Conservation (phyloP, 345 rosid species). For the Aegle marmelos region DNA sequence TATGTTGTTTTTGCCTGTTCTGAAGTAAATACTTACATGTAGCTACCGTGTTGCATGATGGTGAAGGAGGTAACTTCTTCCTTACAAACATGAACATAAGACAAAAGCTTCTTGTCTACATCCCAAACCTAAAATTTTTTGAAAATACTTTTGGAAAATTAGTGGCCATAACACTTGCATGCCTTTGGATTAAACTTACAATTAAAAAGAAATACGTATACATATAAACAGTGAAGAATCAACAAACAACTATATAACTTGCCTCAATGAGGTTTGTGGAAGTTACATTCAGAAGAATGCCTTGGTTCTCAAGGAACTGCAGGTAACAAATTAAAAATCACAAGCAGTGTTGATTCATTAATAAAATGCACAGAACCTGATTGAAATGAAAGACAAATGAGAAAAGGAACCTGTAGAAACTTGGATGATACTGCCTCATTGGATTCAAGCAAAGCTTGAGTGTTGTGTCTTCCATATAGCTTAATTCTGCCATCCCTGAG, state of each 20-base stretch:
- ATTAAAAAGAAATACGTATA: not conserved
- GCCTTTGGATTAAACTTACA: not conserved
- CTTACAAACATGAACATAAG: constrained; percentile 44
- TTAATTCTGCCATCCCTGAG: constrained; percentile 84
- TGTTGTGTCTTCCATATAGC: constrained; percentile 66
- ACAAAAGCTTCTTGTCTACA: constrained; percentile 60
- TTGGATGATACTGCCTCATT: constrained; percentile 61
- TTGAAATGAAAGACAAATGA: not conserved
- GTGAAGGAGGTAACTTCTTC: constrained; percentile 63
- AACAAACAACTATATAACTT: constrained; percentile 22
- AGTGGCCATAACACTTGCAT: not conserved
- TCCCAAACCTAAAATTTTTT: constrained; percentile 68
- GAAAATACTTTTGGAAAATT: constrained; percentile 13
- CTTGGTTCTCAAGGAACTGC: constrained; percentile 74
- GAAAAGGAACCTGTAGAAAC: constrained; percentile 59
- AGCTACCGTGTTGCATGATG: constrained; percentile 56
- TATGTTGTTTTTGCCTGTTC: not conserved
- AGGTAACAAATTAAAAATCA: not conserved
- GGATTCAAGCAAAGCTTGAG: constrained; percentile 67
- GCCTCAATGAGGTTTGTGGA: constrained; percentile 74
- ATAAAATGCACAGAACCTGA: not conserved
- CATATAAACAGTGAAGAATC: not conserved
- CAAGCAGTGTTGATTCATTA: constrained; percentile 18
- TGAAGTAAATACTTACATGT: constrained; percentile 51
- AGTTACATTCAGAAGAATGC: constrained; percentile 72